Percentiles rank a stretch among this genome's conserved stretches.
These are phyloP conservation scores for Pulveroboletus frians DNA, from an alignment of 768 basidiomycete species.

Conservation along the genomic window DNA sequence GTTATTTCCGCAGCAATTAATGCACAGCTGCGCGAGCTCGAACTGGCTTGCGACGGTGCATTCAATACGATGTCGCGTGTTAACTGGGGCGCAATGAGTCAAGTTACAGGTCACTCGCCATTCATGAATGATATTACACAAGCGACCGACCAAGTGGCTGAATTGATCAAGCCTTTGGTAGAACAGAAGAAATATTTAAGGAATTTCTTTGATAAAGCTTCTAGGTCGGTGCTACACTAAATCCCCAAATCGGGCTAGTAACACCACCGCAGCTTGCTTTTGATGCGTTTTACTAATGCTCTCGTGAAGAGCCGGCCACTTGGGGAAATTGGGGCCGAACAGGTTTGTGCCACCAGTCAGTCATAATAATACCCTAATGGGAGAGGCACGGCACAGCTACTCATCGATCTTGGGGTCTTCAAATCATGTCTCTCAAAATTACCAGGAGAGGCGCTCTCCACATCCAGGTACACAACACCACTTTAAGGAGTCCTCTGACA, in stretches of 20 bases:
- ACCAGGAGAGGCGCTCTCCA: conserved; percentile 64
- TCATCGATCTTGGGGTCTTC: conserved; percentile 86
- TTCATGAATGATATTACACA: conserved; percentile 76
- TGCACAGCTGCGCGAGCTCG: conserved; percentile 78
- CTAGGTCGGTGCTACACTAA: conserved; percentile 51
- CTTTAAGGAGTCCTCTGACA: not conserved
- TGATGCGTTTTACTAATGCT: conserved; percentile 84
- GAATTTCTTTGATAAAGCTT: conserved; percentile 91
- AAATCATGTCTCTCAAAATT: conserved; percentile 79
- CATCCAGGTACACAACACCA: conserved; percentile 44
- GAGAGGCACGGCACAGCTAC: conserved; percentile 43
- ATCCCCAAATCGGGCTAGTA: not conserved
- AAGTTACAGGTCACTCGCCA: conserved; percentile 82
- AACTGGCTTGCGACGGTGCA: conserved; percentile 73
- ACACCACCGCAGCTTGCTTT: conserved; percentile 53
- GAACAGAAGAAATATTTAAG: conserved; percentile 94
- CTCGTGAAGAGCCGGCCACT: conserved; percentile 88
- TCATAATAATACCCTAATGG: not conserved
- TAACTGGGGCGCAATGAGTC: conserved; percentile 71
- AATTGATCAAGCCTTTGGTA: conserved; percentile 70
- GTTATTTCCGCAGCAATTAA: conserved; percentile 81
- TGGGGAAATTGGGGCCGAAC: conserved; percentile 91
- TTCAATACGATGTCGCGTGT: conserved; percentile 73
- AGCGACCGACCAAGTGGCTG: conserved; percentile 70
- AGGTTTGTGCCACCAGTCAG: conserved; percentile 42